These are phyloP conservation scores for Apiospora kogelbergensis DNA, from an alignment of 2,329 filamentous ascomycete species.

Conservation along the genomic window DNA sequence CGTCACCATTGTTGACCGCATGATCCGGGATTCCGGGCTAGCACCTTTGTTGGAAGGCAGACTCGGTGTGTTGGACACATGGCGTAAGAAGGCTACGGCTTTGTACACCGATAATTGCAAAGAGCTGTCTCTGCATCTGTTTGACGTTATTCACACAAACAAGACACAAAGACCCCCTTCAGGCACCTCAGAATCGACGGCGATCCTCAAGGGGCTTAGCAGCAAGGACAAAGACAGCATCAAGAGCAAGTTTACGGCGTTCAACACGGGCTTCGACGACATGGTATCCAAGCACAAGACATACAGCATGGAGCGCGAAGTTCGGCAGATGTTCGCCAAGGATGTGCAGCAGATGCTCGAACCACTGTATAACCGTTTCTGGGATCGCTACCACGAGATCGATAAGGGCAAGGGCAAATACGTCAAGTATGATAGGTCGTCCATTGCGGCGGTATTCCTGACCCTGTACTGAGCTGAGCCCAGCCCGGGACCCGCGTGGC, in stretches of 20 bases:
- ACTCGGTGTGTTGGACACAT: constrained; percentile 70
- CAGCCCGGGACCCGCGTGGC: neutral
- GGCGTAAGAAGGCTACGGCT: constrained; percentile 82
- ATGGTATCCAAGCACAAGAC: constrained; percentile 79
- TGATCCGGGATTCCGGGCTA: constrained; percentile 80
- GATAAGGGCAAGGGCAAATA: constrained; percentile 98
- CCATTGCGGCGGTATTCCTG: constrained; percentile 67
- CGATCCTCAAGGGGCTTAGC: constrained; percentile 78
- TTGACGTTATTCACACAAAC: constrained; percentile 91
- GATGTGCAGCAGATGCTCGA: constrained; percentile 92
- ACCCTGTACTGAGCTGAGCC: constrained; percentile 42
- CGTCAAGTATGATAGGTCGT: constrained; percentile 91
- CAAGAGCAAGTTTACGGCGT: constrained; percentile 91
- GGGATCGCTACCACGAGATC: constrained; percentile 95
- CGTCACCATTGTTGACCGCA: constrained; percentile 78
- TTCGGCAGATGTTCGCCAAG: constrained; percentile 73
- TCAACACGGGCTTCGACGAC: constrained; percentile 90
- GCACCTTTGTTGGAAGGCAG: constrained; percentile 67
- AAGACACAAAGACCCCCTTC: constrained; percentile 71
- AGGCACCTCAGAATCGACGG: constrained; percentile 75
- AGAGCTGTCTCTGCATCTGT: constrained; percentile 79
- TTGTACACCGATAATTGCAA: constrained; percentile 87
- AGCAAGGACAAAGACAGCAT: constrained; percentile 95
- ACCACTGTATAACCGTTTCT: constrained; percentile 91
- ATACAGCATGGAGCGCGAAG: constrained; percentile 88